Evolutionary conservation across 352 stramenopile species (phyloP), one percentile per base, ranked within the genome.

Genomic region (Phytophthora sansomeana): DNA sequence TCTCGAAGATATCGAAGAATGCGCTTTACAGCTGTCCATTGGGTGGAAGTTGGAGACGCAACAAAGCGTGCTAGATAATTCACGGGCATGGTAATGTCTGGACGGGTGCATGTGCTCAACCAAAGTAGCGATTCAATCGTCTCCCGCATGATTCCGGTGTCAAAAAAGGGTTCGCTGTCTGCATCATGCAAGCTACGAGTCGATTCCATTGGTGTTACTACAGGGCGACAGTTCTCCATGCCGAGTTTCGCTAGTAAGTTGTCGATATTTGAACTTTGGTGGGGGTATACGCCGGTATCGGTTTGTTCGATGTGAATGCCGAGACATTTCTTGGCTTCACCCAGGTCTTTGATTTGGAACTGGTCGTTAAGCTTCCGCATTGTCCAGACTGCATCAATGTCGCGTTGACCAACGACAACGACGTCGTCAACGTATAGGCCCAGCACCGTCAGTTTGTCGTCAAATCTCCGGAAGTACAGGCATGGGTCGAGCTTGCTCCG

Each of bases 351-450:
- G 24, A 61, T 51, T 6, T 67, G 21, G 9, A 55, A 42, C 14
- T 54, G 16, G 1, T 49, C 32, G 1, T 1, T 7, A 7, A 67
- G 50, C 11, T 39, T 50, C 30, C 29, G 7, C 41, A 61, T 61
- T 1, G 13, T 44, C 33, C 32, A 55, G 21, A 61, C 59, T 5
- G 21, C 19, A 2, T 67, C 17, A 16, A 2, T 30, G 43, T 51
- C 48, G 11, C 30, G n/a, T 29, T 56, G 41, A 24, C 58, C 55
- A 3, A 59, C 58, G 5, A 60, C 21, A 2, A 67, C 6, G 0
- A 60, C 30, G 13, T 61, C 49, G 8, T 56, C 50, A 0, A 61
- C 41, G 13, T 67, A 67, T 3, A 61, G 41, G 5, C 41, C 39
- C 1, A 67, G 33, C 17, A 61, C 16, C 11, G 50, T 19, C 2